These are phyloP conservation scores for Dendrothele bispora DNA, from an alignment of 768 basidiomycete species.

Conservation along the genomic window DNA sequence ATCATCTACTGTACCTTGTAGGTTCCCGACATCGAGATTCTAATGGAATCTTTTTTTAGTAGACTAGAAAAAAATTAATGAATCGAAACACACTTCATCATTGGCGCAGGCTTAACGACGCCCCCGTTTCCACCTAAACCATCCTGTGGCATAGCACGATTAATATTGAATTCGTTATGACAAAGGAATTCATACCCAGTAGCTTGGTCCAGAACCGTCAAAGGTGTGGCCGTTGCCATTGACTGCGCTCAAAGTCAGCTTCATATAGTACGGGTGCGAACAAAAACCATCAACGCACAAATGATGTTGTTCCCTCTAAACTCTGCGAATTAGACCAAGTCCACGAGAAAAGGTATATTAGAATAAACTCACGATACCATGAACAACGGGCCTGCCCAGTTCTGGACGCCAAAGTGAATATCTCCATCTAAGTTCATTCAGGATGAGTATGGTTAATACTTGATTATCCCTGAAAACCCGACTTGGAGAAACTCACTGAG, in stretches of 20 bases:
- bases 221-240: conserved; percentile 42
- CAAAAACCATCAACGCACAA: conserved; percentile 47
- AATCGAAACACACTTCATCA: conserved; percentile 37
- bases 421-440: conserved; percentile 46
- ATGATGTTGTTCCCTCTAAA: no score
- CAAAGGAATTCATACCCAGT: conserved; percentile 30
- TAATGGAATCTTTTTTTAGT: no score
- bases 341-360: no score
- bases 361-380: conserved; percentile 44
- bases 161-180: neutral
- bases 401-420: conserved; percentile 51
- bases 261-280: no score
- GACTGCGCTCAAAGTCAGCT: no score
- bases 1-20: no score
- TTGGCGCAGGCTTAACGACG: conserved; percentile 38
- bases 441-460: no score
- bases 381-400: conserved; percentile 58
- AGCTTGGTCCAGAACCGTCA: conserved; percentile 43
- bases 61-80: neutral
- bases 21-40: no score
- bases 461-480: neutral
- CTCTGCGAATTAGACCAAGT: no score
- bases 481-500: conserved; percentile 41
- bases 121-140: conserved; percentile 39
- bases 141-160: no score